Evolutionary conservation across 164 flowering plant genomes (phyloP), one percentile per base, ranked within the genome.

Genomic region (Magnolia sinica): DNA sequence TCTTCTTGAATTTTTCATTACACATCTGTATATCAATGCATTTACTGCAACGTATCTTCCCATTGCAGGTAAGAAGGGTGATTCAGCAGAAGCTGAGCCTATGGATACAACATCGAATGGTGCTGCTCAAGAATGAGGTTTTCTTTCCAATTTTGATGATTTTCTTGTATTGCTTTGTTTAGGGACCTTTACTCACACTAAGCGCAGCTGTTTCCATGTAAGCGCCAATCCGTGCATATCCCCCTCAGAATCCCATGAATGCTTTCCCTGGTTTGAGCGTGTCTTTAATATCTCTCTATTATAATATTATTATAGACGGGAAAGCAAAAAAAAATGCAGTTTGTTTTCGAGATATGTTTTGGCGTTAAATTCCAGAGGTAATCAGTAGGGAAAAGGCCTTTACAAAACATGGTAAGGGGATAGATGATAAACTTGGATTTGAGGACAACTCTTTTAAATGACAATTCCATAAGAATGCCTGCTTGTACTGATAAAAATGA

Each of bases 41-140:
- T 37, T 37, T 37, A 37, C 45, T 37, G 45, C 45, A 37, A 37
- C 7, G 45, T 37, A 37, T 37, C 45, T 37, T 37, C 45, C 45
- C 45, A 37, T 29, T 76, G 78, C 93, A 91, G 97, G 86, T 73
- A 93, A 91, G 90, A 91, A 91, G 82, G 80, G 84, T 16, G 94
- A 90, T 64, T 82, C 92, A 0, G 77, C 84, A 0, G 91, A 88
- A 76, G 86, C 87, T 16, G 94, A 91, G 71, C 87, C 92, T 0
- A 89, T 88, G 94, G 93, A 93, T 73, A 84, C 87, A 1, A 19
- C 77, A n/a, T 49, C 87, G 66, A 87, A 91, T 74, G 91, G 84
- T 8, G 86, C 87, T 9, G 69, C 88, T 13, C 75, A 88, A 78
- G 88, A 81, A 76, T 78, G 75, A 77, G 69, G 45, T 74, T 71